Evolutionary conservation across 371 early-diverging fungal genomes (phyloP).

Genomic region (Massospora cicadina): DNA sequence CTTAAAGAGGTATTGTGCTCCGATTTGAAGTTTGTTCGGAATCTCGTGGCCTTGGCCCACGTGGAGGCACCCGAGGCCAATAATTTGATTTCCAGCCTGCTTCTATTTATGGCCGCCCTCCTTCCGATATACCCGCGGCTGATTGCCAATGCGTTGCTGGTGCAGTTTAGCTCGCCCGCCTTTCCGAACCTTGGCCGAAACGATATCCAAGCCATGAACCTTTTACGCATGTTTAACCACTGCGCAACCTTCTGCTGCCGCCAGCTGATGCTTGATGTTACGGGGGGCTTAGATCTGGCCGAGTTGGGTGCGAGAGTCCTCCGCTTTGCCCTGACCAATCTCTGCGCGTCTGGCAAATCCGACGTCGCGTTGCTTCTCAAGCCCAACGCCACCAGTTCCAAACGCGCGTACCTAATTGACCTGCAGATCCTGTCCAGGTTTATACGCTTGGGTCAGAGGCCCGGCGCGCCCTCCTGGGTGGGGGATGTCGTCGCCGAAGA

Average conservation of each 20-base stretch:
- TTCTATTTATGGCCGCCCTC: background rate
- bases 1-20: background rate
- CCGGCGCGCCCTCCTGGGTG: background rate
- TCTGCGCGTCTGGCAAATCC: background rate
- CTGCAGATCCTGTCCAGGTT: background rate
- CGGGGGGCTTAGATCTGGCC: background rate
- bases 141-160: background rate
- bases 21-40: background rate
- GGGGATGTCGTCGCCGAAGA: background rate
- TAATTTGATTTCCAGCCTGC: background rate
- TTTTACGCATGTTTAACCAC: background rate
- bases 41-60: background rate
- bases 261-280: background rate
- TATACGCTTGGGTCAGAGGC: background rate
- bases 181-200: background rate
- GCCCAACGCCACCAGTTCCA: background rate
- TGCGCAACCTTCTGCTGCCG: background rate
- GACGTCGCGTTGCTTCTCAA: background rate
- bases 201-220: background rate
- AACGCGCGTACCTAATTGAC: background rate
- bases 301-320: background rate
- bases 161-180: background rate
- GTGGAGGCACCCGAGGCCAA: background rate
- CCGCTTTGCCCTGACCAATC: background rate
- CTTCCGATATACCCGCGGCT: background rate